Evolutionary conservation across 768 basidiomycete species (phyloP), one percentile per base, ranked within the genome.

Genomic region (Leccinum barrowsii): DNA sequence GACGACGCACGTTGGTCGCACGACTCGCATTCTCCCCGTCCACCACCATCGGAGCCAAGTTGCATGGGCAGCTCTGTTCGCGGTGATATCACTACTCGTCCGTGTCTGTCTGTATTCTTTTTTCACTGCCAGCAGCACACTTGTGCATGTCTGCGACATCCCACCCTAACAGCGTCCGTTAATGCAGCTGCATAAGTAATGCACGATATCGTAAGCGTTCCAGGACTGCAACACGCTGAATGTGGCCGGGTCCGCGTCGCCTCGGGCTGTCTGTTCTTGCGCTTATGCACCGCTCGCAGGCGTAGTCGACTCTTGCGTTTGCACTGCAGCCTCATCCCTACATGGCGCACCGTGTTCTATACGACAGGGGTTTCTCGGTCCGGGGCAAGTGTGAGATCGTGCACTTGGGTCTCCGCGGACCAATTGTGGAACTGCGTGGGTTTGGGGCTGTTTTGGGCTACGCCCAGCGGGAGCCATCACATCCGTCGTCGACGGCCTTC

Each of bases 401-500:
- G 46, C 10, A 12, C 34, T 47, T 54, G 30, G 48, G 58, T n/a
- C 52, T 65, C 71, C 69, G 67, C 66, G 71, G 71, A 73, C 58
- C 46, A 54, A 22, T 50, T 44, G 59, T 21, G 59, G 57, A 50
- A 55, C 28, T 57, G 56, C 52, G 58, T 65, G 60, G 58, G 65
- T 63, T 57, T 54, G 46, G 46, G 49, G 57, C 44, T 57, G 58
- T 61, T 68, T 60, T 35, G 50, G 58, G 46, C 24, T 32, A 11
- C 59, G 44, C 37, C 44, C 57, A 57, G 57, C 50, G 57, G 44
- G 68, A 59, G 55, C 50, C 53, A 58, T 66, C 62, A 56, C 50
- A 35, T 59, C 66, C 62, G 59, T 47, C 64, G 28, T 66, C 49
- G 64, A 66, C 67, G 68, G 67, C 54, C 63, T 55, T 62, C 69